These are phyloP conservation scores for Penicillium pulvis DNA, from an alignment of 495 filamentous ascomycete species.

Conservation along the genomic window DNA sequence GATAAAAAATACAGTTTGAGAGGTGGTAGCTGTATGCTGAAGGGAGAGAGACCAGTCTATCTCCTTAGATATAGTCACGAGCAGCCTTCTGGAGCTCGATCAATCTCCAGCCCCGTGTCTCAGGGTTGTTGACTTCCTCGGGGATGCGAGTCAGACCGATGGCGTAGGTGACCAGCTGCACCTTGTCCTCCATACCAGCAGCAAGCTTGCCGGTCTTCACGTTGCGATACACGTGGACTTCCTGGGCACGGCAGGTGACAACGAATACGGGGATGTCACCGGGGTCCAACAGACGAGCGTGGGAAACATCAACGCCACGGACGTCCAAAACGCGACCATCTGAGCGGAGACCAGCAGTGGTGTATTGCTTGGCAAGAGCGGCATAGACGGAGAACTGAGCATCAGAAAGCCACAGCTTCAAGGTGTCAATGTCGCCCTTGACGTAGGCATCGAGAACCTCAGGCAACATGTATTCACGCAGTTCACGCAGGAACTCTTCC, in stretches of 20 bases:
- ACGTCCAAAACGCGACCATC: constrained; percentile 96
- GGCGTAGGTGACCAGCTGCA: constrained; percentile 96
- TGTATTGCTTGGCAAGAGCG: constrained; percentile 92
- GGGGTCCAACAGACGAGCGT: constrained; percentile 90
- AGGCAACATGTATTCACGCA: constrained; percentile 96
- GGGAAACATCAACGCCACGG: constrained; percentile 85
- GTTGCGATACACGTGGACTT: constrained; percentile 95
- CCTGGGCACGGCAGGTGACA: constrained; percentile 93
- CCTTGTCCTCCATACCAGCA: constrained; percentile 98
- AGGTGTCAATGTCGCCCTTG: constrained; percentile 86
- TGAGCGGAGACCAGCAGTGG: constrained; percentile 85
- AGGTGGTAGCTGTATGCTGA: constrained; percentile 1
- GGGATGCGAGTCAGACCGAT: constrained; percentile 92
- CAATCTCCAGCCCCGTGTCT: constrained; percentile 93
- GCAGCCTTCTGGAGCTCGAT: constrained; percentile 99
- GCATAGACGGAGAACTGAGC: constrained; percentile 94
- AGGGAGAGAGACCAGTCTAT: constrained; percentile 5
- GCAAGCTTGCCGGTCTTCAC: constrained; percentile 84
- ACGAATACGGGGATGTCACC: constrained; percentile 98
- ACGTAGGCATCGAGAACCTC: constrained; percentile 98
- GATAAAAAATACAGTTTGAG: constrained; percentile 9
- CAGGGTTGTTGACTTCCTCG: constrained; percentile 94
- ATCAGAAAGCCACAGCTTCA: constrained; percentile 92
- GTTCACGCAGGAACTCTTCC: constrained; percentile 88
- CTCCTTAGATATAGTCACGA: constrained; percentile 81